Evolutionary conservation across 805 yeast genomes (phyloP).

Genomic region (Blastobotrys chiropterorum): DNA sequence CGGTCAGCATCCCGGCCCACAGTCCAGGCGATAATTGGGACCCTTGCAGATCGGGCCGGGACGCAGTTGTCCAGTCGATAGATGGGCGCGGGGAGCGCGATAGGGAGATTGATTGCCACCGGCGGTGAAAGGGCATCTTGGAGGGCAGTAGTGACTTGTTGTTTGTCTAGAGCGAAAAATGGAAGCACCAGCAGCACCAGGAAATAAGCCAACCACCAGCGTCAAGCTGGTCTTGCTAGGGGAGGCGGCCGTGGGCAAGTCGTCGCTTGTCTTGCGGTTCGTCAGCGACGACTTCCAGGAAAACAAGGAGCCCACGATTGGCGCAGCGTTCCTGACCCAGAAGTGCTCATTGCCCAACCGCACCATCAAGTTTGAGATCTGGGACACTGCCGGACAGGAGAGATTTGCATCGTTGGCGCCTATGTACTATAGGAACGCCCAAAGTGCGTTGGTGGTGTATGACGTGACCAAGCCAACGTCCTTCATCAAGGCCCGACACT

Average conservation of each 20-base stretch:
- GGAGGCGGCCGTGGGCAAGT: constrained; percentile 97
- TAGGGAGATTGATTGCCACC: background rate
- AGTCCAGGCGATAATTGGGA: background rate
- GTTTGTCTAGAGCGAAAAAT: background rate
- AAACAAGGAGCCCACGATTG: constrained; percentile 95
- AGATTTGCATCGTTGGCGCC: constrained; percentile 95
- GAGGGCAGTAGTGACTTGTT: background rate
- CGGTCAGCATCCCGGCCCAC: background rate
- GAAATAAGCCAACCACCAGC: constrained; percentile 48
- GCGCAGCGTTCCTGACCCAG: constrained; percentile 95
- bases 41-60: too few relatives aligned
- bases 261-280: constrained; percentile 84
- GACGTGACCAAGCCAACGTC: constrained; percentile 94
- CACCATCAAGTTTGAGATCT: constrained; percentile 67
- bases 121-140: background rate
- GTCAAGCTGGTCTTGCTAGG: constrained; percentile 90
- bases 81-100: background rate
- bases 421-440: constrained; percentile 95
- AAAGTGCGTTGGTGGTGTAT: constrained; percentile 92
- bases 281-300: constrained; percentile 95
- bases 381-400: constrained; percentile 97
- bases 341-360: constrained; percentile 80
- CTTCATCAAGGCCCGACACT: constrained; percentile 92
- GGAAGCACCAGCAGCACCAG: background rate
- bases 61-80: background rate